A percentile compares a stretch with the other conserved stretches of the same genome.
Evolutionary conservation across 768 basidiomycete species (phyloP).

Genomic region (Suillus weaverae): DNA sequence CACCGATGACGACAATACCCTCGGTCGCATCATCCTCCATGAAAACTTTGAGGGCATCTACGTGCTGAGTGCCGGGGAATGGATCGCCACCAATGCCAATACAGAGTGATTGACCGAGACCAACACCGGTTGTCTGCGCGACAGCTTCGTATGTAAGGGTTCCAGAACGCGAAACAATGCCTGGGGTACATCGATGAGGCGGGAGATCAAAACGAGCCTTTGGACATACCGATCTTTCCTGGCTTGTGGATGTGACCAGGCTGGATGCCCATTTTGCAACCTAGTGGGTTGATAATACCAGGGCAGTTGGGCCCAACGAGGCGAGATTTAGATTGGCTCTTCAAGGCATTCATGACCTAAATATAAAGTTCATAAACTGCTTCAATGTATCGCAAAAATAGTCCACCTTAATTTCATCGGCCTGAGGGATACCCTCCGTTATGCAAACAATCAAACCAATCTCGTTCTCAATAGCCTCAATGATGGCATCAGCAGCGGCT

Average conservation of each 20-base stretch:
- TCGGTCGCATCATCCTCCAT: slow-evolving; percentile 92
- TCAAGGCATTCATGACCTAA: slow-evolving; percentile 91
- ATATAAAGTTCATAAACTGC: neutral
- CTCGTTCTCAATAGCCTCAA: slow-evolving; percentile 98
- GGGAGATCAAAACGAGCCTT: neutral
- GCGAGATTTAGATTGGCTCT: slow-evolving; percentile 90
- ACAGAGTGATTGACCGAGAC: slow-evolving; percentile 94
- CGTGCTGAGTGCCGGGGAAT: slow-evolving; percentile 93
- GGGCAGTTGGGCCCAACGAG: slow-evolving; percentile 99
- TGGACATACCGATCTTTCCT: slow-evolving; percentile 82
- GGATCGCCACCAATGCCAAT: slow-evolving; percentile 98
- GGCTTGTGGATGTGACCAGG: slow-evolving; percentile 97
- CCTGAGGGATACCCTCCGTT: slow-evolving; percentile 97
- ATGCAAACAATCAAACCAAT: slow-evolving; percentile 97
- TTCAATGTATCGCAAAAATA: neutral
- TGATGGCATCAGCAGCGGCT: slow-evolving; percentile 91
- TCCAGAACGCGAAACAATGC: slow-evolving; percentile 93
- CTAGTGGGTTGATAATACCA: slow-evolving; percentile 94
- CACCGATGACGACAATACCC: slow-evolving; percentile 98
- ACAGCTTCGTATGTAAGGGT: slow-evolving; percentile 99
- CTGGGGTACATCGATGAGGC: slow-evolving; percentile 36
- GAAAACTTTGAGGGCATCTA: slow-evolving; percentile 96
- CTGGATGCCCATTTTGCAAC: slow-evolving; percentile 99
- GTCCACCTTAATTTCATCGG: slow-evolving; percentile 88
- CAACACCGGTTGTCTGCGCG: slow-evolving; percentile 93